Percentiles rank a stretch among this genome's conserved stretches.
Conservation (phyloP, 1,284 basidiomycete genomes). For the Trametes pubescens region DNA sequence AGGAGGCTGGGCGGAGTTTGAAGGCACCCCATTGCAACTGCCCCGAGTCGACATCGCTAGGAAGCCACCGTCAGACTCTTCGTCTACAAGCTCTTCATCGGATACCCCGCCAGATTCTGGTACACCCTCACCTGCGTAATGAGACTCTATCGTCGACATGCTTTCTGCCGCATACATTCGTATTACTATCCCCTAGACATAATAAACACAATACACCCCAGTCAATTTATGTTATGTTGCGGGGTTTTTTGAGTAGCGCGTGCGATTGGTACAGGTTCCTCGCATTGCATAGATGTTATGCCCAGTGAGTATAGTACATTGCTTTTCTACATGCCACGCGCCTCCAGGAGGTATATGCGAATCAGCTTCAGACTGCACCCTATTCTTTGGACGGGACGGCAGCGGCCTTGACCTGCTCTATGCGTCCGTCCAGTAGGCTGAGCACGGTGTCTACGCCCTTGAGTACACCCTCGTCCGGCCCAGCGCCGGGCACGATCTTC, state of each 20-base stretch:
- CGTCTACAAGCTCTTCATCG: not conserved
- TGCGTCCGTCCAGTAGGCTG: constrained; percentile 62
- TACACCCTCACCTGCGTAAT: constrained; percentile 2
- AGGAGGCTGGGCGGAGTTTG: constrained; percentile 72
- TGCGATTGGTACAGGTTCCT: too few species aligned
- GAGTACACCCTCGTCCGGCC: constrained; percentile 83
- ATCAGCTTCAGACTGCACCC: not conserved
- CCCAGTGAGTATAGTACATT: not conserved
- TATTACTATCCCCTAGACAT: not conserved
- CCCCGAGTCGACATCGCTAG: constrained; percentile 51
- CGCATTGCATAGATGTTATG: too few species aligned
- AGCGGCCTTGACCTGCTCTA: constrained; percentile 42
- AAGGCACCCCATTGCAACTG: constrained; percentile 59
- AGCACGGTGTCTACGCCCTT: constrained; percentile 74
- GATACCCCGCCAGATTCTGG: not conserved
- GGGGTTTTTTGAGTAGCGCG: too few species aligned
- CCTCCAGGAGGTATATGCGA: not conserved
- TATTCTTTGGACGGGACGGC: not conserved
- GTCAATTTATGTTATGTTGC: not conserved
- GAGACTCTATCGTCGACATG: not conserved
- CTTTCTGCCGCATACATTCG: not conserved
- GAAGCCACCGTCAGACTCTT: not conserved
- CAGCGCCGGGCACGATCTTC: constrained; percentile 70
- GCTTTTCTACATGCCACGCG: not conserved
- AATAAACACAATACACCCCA: not conserved